phyloP scores from a whole-genome alignment of 2,329 filamentous ascomycete species.

The Aureobasidium sp. region DNA sequence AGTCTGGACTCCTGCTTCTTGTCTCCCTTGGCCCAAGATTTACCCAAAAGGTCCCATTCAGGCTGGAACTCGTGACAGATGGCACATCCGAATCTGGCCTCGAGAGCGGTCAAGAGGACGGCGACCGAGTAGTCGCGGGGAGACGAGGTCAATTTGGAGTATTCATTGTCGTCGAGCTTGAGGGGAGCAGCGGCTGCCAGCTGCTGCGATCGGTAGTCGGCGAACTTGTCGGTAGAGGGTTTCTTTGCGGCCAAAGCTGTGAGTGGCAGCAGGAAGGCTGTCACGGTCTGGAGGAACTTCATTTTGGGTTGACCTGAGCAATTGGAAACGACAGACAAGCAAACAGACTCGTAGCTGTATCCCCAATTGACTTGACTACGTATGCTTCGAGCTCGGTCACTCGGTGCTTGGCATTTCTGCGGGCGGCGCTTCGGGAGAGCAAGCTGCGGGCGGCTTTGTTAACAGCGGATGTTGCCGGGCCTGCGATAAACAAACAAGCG shows the following conservation, averaged over 20 bases:
- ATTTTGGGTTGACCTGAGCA: conserved; percentile 35
- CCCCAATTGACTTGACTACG: background rate
- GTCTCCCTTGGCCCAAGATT: conserved; percentile 81
- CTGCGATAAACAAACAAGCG: conserved; percentile 3
- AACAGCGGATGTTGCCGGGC: conserved; percentile 5
- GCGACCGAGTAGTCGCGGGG: conserved; percentile 79
- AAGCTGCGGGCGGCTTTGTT: background rate
- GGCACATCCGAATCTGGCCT: conserved; percentile 72
- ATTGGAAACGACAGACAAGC: background rate
- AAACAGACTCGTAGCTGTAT: no score
- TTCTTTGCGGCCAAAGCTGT: conserved; percentile 57
- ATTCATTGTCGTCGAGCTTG: conserved; percentile 68
- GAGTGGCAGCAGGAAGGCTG: conserved; percentile 54
- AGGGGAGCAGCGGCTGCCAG: conserved; percentile 53
- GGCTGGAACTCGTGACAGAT: conserved; percentile 87
- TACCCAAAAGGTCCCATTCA: conserved; percentile 81
- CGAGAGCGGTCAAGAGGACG: conserved; percentile 79
- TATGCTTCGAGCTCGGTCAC: conserved; percentile 6
- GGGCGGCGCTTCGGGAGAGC: background rate
- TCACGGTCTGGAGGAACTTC: conserved; percentile 57
- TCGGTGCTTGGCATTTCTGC: background rate
- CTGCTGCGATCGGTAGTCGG: conserved; percentile 60
- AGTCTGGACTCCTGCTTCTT: conserved; percentile 63
- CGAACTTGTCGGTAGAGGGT: conserved; percentile 54
- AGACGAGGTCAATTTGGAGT: conserved; percentile 62